Percentiles rank a stretch among this genome's conserved stretches.
Evolutionary conservation across 768 basidiomycete genomes (phyloP).

Genomic region (Russula dissimulans): DNA sequence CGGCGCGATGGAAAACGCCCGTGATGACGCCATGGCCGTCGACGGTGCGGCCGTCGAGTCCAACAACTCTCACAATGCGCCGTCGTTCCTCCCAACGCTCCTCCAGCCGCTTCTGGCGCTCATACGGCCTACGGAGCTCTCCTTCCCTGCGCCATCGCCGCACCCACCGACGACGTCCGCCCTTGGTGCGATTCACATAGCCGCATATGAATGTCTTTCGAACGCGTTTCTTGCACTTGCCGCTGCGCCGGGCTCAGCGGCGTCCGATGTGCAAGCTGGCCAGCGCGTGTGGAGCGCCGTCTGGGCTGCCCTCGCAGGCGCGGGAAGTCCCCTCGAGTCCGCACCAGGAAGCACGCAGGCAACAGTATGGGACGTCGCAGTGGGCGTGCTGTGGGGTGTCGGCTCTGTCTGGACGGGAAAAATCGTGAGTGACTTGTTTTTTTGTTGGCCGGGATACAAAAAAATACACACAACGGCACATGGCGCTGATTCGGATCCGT

Average conservation of each 20-base stretch:
- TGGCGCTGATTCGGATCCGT: too few relatives aligned
- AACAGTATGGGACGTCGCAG: constrained; percentile 70
- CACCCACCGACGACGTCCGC: constrained; percentile 87
- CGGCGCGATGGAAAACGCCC: constrained; percentile 28
- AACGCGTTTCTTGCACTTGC: constrained; percentile 78
- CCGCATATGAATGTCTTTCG: constrained; percentile 82
- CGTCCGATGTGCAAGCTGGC: constrained; percentile 42
- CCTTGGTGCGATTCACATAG: constrained; percentile 73
- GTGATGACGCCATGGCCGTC: constrained; percentile 23
- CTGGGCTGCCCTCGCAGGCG: constrained; percentile 51
- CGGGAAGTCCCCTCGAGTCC: constrained; percentile 48
- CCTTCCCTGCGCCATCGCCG: constrained; percentile 66
- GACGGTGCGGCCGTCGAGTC: constrained; percentile 14
- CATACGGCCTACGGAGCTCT: constrained; percentile 66
- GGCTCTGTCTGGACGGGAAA: constrained; percentile 63
- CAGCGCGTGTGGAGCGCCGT: constrained; percentile 51
- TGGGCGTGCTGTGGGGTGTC: constrained; percentile 86
- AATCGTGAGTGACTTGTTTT: constrained; percentile 35
- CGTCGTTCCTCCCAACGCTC: constrained; percentile 49
- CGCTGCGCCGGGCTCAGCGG: constrained; percentile 34
- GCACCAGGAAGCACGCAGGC: constrained; percentile 55
- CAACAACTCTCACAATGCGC: constrained; percentile 18
- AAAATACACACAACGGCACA: too few relatives aligned
- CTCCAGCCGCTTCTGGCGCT: constrained; percentile 60
- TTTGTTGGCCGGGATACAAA: too few relatives aligned